Conservation (phyloP, 1,284 basidiomycete genomes). For the Ustilago cynodontis region DNA sequence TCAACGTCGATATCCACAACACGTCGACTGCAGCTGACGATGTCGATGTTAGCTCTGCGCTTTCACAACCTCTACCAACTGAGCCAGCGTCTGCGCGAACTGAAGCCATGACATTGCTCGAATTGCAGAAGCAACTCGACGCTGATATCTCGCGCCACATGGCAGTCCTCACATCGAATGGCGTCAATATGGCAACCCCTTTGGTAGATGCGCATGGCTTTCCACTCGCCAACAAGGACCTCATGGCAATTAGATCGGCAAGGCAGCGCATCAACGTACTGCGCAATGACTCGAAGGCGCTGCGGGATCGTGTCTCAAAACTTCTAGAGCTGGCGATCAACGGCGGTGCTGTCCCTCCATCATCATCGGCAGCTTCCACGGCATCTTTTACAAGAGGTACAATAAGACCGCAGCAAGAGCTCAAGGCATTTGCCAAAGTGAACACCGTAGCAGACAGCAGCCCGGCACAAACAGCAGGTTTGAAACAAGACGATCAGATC, state of each 20-base stretch:
- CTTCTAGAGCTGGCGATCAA: conserved; percentile 53
- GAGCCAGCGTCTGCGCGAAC: conserved; percentile 24
- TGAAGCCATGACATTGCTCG: conserved; percentile 36
- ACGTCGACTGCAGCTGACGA: neutral
- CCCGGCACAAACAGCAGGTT: conserved; percentile 48
- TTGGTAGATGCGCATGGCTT: conserved; percentile 59
- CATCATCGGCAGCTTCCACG: neutral
- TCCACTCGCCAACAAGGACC: conserved; percentile 53
- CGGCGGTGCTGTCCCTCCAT: conserved; percentile 13
- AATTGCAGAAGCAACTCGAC: conserved; percentile 47
- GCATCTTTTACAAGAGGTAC: too few relatives aligned
- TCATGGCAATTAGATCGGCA: conserved; percentile 55
- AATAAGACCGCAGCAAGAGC: neutral
- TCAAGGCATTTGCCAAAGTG: conserved; percentile 43
- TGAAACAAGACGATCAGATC: conserved; percentile 36
- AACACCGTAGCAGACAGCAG: conserved; percentile 49
- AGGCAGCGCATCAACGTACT: conserved; percentile 51
- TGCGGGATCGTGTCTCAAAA: conserved; percentile 40
- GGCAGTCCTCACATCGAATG: conserved; percentile 37
- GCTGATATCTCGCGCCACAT: conserved; percentile 36
- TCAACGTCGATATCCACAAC: conserved; percentile 46
- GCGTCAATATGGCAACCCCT: conserved; percentile 41
- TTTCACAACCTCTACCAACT: conserved; percentile 29
- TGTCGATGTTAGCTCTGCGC: conserved; percentile 32
- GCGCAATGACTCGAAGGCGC: conserved; percentile 51